Percentiles rank a stretch among this genome's conserved stretches.
Evolutionary conservation across 2,329 filamentous ascomycete genomes (phyloP).

Genomic region (Calonectria ilicicola): DNA sequence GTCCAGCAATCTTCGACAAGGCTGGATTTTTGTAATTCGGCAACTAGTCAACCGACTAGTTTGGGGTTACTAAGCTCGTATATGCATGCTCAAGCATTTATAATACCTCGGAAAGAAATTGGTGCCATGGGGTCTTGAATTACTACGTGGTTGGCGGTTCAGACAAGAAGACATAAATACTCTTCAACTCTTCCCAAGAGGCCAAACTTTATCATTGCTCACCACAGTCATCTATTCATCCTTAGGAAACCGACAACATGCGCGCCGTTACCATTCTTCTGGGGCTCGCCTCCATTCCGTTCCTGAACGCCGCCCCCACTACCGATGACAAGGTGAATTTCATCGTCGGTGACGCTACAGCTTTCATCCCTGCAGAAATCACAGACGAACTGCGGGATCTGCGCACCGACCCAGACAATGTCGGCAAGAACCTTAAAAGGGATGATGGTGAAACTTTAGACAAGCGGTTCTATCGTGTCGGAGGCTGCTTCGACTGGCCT

Average conservation of each 20-base stretch:
- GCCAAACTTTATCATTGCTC: neutral
- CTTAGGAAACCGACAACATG: neutral
- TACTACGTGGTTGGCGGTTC: neutral
- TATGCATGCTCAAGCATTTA: neutral
- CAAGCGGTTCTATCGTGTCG: neutral
- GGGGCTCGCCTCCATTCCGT: neutral
- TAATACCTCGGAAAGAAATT: neutral
- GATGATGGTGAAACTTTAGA: neutral
- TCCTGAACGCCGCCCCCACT: neutral
- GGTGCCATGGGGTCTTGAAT: neutral
- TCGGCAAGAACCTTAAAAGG: neutral
- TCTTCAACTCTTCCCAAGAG: neutral
- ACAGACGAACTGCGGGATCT: neutral
- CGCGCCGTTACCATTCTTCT: neutral
- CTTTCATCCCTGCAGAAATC: neutral
- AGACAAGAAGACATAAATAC: neutral
- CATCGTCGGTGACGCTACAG: neutral
- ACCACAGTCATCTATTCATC: neutral
- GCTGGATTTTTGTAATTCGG: neutral
- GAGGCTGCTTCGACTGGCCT: neutral
- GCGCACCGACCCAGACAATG: neutral
- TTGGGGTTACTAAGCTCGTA: neutral
- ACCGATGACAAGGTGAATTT: neutral
- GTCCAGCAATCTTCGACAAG: neutral
- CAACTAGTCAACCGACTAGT: neutral